Conservation (phyloP, 768 basidiomycete genomes). For the Kwoniella europaea region DNA sequence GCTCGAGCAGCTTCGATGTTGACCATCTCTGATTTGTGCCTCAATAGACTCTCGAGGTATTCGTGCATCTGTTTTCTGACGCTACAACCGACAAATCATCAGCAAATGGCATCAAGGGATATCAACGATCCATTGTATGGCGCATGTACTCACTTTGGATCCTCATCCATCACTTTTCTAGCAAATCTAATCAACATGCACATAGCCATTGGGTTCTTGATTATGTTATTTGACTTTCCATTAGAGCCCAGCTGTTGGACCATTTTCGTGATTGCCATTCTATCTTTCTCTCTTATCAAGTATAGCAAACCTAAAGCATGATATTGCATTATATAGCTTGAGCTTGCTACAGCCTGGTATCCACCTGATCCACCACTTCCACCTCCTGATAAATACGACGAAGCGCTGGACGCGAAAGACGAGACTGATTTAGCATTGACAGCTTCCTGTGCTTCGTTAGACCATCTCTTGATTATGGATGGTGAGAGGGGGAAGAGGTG, state of each 20-base stretch:
- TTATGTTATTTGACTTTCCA: constrained; percentile 73
- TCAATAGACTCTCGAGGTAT: constrained; percentile 88
- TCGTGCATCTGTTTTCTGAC: constrained; percentile 91
- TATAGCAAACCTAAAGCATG: constrained; percentile 93
- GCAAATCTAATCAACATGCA: constrained; percentile 99
- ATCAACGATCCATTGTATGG: too few species aligned
- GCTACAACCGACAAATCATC: constrained; percentile 60
- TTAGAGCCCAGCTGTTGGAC: constrained; percentile 78
- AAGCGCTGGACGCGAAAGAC: constrained; percentile 68
- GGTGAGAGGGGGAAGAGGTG: constrained; percentile 92
- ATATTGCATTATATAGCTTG: constrained; percentile 94
- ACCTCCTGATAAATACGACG: constrained; percentile 45
- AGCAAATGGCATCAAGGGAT: too few species aligned
- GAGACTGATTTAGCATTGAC: constrained; percentile 80
- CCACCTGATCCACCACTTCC: constrained; percentile 62
- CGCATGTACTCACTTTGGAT: constrained; percentile 78
- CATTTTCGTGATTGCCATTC: constrained; percentile 99
- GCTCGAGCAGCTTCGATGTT: constrained; percentile 97
- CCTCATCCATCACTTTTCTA: constrained; percentile 98
- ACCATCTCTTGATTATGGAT: constrained; percentile 97
- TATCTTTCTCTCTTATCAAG: constrained; percentile 92
- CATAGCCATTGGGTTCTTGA: constrained; percentile 95
- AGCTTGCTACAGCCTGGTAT: constrained; percentile 80
- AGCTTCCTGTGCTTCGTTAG: constrained; percentile 97
- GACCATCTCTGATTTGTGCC: constrained; percentile 99